Evolutionary conservation across 2,329 filamentous ascomycete genomes (phyloP).

Genomic region (Pseudocercospora crystallina): DNA sequence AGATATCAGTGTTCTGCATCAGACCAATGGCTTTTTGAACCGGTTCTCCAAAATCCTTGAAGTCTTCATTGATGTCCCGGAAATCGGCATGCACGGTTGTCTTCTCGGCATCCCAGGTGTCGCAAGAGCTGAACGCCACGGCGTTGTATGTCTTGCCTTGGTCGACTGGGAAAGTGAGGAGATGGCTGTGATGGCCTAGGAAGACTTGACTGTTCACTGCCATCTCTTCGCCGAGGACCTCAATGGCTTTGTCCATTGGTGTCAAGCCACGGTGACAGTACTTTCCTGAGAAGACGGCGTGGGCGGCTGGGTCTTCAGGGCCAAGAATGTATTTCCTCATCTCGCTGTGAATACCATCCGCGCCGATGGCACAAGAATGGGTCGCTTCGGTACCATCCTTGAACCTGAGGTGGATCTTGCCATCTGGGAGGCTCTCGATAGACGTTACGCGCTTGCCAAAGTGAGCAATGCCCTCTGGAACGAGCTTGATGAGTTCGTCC

Average conservation of each 20-base stretch:
- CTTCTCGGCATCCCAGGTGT: conserved; percentile 25
- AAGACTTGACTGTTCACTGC: conserved; percentile 47
- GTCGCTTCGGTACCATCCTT: conserved; percentile 31
- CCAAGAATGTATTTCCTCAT: conserved; percentile 14
- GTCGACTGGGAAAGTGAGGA: conserved; percentile 55
- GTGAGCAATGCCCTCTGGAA: conserved; percentile 41
- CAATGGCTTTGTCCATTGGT: conserved; percentile 54
- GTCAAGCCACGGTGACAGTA: conserved; percentile 62
- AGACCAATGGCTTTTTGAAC: conserved; percentile 20
- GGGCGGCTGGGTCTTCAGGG: conserved; percentile 41
- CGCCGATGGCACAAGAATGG: conserved; percentile 34
- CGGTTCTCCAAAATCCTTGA: conserved; percentile 13
- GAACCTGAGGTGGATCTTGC: conserved; percentile 34
- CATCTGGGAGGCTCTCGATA: conserved; percentile 35
- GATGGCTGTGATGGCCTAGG: conserved; percentile 46
- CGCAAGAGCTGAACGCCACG: conserved; percentile 18
- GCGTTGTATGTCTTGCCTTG: conserved; percentile 22
- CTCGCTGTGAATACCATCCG: conserved; percentile 34
- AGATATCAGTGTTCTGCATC: conserved; percentile 22
- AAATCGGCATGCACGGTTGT: neutral
- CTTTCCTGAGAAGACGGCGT: conserved; percentile 55
- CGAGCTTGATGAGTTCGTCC: conserved; percentile 49
- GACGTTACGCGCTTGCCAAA: conserved; percentile 41
- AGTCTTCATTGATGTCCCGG: conserved; percentile 6
- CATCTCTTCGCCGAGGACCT: conserved; percentile 50